Evolutionary conservation across 179 eudicot species (phyloP).

Genomic region (Heliamphora ciliata): DNA sequence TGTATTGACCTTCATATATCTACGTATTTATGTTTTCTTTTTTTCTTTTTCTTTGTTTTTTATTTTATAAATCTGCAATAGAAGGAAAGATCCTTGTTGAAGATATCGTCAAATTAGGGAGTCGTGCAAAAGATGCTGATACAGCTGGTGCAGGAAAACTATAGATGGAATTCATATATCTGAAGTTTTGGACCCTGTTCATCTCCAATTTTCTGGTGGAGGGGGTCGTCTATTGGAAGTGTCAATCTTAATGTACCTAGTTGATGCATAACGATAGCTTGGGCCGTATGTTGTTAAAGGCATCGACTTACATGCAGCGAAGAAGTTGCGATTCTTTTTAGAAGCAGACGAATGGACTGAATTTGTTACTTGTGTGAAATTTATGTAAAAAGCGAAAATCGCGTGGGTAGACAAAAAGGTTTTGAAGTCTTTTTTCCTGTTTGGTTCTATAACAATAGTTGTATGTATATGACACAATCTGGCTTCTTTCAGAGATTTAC

Average conservation of each 20-base stretch:
- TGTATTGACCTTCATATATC: neutral
- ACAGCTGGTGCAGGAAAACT: slow-evolving; percentile 33
- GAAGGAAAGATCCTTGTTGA: slow-evolving; percentile 81
- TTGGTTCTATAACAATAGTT: no score
- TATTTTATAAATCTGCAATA: slow-evolving; percentile 18
- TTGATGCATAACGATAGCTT: neutral
- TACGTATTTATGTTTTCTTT: neutral
- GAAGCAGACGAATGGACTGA: neutral
- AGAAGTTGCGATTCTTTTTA: slow-evolving; percentile 5
- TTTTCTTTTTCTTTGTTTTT: no score
- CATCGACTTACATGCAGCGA: neutral
- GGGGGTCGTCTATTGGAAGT: neutral
- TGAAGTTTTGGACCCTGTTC: neutral
- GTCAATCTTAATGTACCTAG: neutral
- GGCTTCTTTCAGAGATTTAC: neutral
- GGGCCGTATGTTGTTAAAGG: neutral
- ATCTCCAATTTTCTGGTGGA: neutral
- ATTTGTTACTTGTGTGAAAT: neutral
- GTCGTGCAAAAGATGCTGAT: slow-evolving; percentile 36
- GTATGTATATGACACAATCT: neutral
- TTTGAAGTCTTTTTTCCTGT: neutral
- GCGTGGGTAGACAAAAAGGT: neutral
- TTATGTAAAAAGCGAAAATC: neutral
- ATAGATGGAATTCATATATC: slow-evolving; percentile 1
- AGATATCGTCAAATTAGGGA: slow-evolving; percentile 69